phyloP scores from a whole-genome alignment of 768 basidiomycete genomes.

The Suillus americanus region DNA sequence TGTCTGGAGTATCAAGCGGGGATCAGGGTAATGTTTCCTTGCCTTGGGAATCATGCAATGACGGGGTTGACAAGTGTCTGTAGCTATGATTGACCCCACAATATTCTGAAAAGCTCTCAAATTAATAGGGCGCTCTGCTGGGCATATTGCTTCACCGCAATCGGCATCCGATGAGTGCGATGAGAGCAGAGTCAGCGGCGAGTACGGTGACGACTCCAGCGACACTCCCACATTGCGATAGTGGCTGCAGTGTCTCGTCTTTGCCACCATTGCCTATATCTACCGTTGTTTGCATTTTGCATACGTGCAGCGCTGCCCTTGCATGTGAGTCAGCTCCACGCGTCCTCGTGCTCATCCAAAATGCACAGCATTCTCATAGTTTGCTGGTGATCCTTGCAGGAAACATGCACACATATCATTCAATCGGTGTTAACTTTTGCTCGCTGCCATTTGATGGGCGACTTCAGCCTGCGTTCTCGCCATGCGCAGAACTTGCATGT shows the following conservation, averaged over 20 bases:
- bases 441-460: background rate
- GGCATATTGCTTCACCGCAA: conserved; percentile 12
- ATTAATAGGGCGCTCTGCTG: background rate
- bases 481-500: background rate
- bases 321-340: conserved; percentile 7
- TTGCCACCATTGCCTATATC: background rate
- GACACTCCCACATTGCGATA: conserved; percentile 1
- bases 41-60: conserved; percentile 9
- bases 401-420: background rate
- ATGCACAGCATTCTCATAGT: conserved; percentile 26
- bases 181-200: conserved; percentile 9
- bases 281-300: conserved; percentile 1
- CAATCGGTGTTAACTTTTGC: background rate
- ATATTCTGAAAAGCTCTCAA: background rate
- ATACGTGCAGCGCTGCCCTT: conserved; percentile 6
- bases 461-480: background rate
- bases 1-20: conserved; percentile 9
- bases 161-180: conserved; percentile 21
- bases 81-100: background rate
- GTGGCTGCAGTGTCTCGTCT: background rate
- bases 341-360: conserved; percentile 9
- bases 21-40: conserved; percentile 28
- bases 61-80: conserved; percentile 13
- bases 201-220: conserved; percentile 3
- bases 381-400: conserved; percentile 1